Evolutionary conservation across 1,139 yeast genomes (phyloP).

Genomic region (Suhomyces atakaporum): DNA sequence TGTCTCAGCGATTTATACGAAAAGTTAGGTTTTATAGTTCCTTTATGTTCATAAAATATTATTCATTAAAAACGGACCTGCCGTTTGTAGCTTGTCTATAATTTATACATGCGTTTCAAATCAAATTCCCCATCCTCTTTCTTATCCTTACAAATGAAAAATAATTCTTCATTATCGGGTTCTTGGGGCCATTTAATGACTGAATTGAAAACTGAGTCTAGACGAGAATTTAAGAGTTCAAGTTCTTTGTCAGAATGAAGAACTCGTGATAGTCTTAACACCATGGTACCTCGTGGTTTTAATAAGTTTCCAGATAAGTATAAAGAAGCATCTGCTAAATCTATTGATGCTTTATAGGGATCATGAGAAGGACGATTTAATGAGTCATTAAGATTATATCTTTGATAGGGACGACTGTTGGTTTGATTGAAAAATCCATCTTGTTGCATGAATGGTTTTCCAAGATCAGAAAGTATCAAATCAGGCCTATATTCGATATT

Average conservation of each 20-base stretch:
- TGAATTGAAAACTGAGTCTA: constrained; percentile 53
- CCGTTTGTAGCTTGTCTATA: constrained; percentile 1
- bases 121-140: constrained; percentile 40
- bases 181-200: constrained; percentile 39
- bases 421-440: constrained; percentile 70
- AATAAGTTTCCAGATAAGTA: constrained; percentile 70
- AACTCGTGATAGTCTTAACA: constrained; percentile 74
- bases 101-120: constrained; percentile 19
- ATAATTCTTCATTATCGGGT: constrained; percentile 52
- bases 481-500: constrained; percentile 38
- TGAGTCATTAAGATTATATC: constrained; percentile 29
- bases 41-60: constrained; percentile 9
- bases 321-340: constrained; percentile 89
- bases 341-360: constrained; percentile 41
- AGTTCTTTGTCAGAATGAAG: constrained; percentile 54
- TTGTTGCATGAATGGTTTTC: constrained; percentile 69
- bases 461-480: constrained; percentile 83
- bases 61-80: constrained; percentile 6
- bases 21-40: constrained; percentile 11
- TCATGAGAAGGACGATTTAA: constrained; percentile 30
- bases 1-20: constrained; percentile 4
- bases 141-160: constrained; percentile 64
- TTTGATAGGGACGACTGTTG: constrained; percentile 67
- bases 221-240: constrained; percentile 53
- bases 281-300: constrained; percentile 68